Evolutionary conservation across 2,329 filamentous ascomycete species (phyloP).

Genomic region (Rhytidhysteron rufulum): DNA sequence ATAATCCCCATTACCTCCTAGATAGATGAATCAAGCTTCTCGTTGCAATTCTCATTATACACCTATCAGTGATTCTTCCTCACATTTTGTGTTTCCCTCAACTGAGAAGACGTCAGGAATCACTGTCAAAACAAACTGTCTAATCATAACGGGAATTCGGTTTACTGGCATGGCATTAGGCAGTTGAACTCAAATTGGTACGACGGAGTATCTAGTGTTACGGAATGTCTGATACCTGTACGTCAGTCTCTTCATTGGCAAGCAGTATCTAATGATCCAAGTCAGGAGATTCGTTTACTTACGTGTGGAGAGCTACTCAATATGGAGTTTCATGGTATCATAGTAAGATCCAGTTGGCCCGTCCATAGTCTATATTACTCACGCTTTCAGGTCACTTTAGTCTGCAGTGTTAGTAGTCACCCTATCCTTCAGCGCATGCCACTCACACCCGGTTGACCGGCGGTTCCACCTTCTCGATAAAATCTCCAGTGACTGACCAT

Average conservation of each 20-base stretch:
- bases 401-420: not conserved
- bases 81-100: too few species aligned
- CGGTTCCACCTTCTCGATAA: slow-evolving; percentile 37
- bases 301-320: slow-evolving; percentile 50
- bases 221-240: slow-evolving; percentile 32
- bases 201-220: slow-evolving; percentile 54
- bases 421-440: too few species aligned
- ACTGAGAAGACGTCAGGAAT: slow-evolving; percentile 1
- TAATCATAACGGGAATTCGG: slow-evolving; percentile 55
- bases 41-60: too few species aligned
- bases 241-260: not conserved
- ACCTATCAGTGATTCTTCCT: too few species aligned
- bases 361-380: not conserved
- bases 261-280: slow-evolving; percentile 12
- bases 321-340: slow-evolving; percentile 37
- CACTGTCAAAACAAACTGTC: slow-evolving; percentile 49
- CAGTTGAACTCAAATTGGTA: slow-evolving; percentile 43
- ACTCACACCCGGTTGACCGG: too few species aligned
- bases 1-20: too few species aligned
- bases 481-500: slow-evolving; percentile 23
- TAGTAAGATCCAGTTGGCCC: slow-evolving; percentile 35
- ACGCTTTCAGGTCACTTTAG: not conserved
- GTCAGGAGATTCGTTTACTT: slow-evolving; percentile 49
- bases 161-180: slow-evolving; percentile 61
- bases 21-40: too few species aligned